Conservation (phyloP, 169 alveolate genomes). For the Plasmodium vinckei region DNA sequence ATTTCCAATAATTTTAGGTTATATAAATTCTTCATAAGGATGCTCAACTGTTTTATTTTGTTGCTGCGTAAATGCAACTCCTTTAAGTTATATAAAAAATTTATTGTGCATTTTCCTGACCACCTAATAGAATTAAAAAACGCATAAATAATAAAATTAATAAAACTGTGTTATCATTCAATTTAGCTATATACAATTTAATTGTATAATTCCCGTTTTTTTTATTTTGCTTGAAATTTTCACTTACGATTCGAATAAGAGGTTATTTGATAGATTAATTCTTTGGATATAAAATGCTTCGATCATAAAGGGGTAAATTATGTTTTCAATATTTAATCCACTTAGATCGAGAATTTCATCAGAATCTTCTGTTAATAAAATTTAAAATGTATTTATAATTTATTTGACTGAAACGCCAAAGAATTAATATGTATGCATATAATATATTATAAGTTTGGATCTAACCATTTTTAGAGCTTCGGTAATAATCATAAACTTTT, state of each 20-base stretch:
- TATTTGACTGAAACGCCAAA: neutral
- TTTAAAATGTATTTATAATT: constrained; percentile 5
- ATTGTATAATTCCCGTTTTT: neutral
- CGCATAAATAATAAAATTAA: neutral
- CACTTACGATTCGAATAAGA: constrained; percentile 54
- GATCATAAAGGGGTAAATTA: constrained; percentile 47
- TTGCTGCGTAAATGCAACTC: constrained; percentile 43
- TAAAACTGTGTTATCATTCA: neutral
- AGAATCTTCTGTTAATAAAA: constrained; percentile 1
- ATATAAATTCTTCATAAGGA: constrained; percentile 64
- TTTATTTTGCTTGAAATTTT: neutral
- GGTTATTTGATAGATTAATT: constrained; percentile 51
- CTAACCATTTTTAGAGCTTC: constrained; percentile 42
- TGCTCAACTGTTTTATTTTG: constrained; percentile 20
- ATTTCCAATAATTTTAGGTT: constrained; percentile 67
- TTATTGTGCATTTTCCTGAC: constrained; percentile 49
- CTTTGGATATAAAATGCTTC: constrained; percentile 61
- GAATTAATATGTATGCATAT: neutral
- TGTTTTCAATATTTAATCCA: constrained; percentile 11
- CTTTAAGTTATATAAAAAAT: constrained; percentile 62
- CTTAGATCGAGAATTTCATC: constrained; percentile 36
- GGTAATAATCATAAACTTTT: constrained; percentile 53
- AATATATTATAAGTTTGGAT: neutral
- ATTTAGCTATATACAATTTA: neutral
- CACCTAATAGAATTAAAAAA: constrained; percentile 10